Base-by-base conservation (phyloP, 495 filamentous ascomycete genomes). In the Astrothelium macrocarpum region DNA sequence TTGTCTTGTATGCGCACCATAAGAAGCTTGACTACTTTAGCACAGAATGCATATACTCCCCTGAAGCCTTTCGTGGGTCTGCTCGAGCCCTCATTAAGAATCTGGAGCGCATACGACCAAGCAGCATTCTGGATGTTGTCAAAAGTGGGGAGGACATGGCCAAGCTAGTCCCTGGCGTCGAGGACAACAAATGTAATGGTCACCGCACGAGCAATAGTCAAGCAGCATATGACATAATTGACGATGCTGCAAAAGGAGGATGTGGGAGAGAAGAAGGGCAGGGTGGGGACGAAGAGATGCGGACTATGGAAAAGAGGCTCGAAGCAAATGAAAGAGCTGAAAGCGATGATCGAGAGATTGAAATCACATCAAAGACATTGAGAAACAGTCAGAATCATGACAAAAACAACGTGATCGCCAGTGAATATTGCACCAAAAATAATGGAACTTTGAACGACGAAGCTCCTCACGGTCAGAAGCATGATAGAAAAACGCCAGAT, bases 1-100 rank as follows among this genome's bases (percentile, higher is more conserved):
- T 98, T 64, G 94, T 98, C 10, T 80, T 97, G 14, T 98, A 98
- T 72, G 94, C 94, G 20, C 89, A 96, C 67, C 91, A 98, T 76
- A 93, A 92, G 71, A 89, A 90, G 71, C 80, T 98, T 64, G 94
- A 97, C 73, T 98, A 98, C 76, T 98, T 98, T 76, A 93, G 85
- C 66, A 98, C 94, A 0, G 94, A 98, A 77, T 98, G 94, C 78
- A 91, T 97, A 62, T 98, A 98, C 77, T 95, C 90, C 59, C 94
- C 94, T 0, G 94, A 98, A 77, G 94, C 95, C n/a, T 98, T 98
- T 69, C 83, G 94, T 29, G 94, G 94, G 0, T 95, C 89, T 67
- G 94, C 94, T 9, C 83, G 94, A 59, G 88, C 85, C 23, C 76
- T 98, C 66, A 95, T 98, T 74, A 98, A 98, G 78, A 92, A 91